Conservation (phyloP, 2,329 filamentous ascomycete species). For the Ceratocystis variospora region DNA sequence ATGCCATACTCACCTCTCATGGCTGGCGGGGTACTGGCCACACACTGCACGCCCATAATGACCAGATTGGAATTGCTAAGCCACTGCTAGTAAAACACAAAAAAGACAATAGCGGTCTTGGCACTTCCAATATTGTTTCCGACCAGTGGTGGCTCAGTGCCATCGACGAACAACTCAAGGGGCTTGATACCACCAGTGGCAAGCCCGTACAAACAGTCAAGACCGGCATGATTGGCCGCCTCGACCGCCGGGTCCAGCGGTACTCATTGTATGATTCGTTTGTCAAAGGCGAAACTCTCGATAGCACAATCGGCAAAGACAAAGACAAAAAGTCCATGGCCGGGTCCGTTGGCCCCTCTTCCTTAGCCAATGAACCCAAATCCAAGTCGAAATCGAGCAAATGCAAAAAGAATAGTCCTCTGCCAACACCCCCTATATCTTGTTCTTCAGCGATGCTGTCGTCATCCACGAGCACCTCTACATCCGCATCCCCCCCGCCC, state of each 20-base stretch:
- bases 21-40: constrained; percentile 86
- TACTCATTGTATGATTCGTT: constrained; percentile 71
- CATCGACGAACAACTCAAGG: constrained; percentile 80
- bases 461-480: not conserved
- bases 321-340: not conserved
- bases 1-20: constrained; percentile 67
- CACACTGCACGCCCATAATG: constrained; percentile 63
- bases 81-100: constrained; percentile 76
- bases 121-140: constrained; percentile 54
- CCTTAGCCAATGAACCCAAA: constrained; percentile 5
- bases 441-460: not conserved
- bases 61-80: constrained; percentile 62
- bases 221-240: constrained; percentile 41
- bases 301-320: constrained; percentile 46
- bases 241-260: constrained; percentile 39
- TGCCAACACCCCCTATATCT: not conserved
- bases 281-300: constrained; percentile 63
- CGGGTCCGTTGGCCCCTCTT: constrained; percentile 9
- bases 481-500: not conserved
- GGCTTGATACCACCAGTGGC: constrained; percentile 51
- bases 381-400: not conserved
- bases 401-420: not conserved
- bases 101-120: constrained; percentile 65
- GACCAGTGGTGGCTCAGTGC: constrained; percentile 98
- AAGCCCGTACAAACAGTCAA: constrained; percentile 43